Evolutionary conservation across 306 rosid species (phyloP).

Genomic region (Gillenia trifoliata): DNA sequence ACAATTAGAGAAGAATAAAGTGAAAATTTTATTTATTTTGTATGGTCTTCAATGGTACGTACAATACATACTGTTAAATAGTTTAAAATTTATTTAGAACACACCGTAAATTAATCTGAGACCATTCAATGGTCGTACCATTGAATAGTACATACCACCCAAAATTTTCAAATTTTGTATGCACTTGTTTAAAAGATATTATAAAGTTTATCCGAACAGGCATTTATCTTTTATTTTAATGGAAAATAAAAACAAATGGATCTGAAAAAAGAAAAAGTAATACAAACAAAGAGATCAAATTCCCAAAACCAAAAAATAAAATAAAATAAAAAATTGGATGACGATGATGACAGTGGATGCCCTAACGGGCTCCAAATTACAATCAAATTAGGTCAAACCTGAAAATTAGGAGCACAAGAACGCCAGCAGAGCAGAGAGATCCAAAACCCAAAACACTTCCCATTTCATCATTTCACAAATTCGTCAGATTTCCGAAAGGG

Average conservation of each 20-base stretch:
- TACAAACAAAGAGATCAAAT: not conserved
- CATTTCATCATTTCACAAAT: not conserved
- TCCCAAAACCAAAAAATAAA: not conserved
- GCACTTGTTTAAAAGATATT: no score
- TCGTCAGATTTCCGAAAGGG: not conserved
- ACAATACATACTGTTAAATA: no score
- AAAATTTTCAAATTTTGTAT: no score
- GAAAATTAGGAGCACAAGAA: not conserved
- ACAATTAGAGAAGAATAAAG: no score
- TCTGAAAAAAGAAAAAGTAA: not conserved
- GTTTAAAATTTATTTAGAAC: no score
- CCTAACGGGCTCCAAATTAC: slow-evolving; percentile 9
- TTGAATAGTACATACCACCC: no score
- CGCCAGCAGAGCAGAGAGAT: not conserved
- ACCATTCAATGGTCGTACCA: no score
- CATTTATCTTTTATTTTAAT: not conserved
- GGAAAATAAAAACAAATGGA: not conserved
- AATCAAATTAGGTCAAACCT: slow-evolving; percentile 13
- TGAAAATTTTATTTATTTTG: no score
- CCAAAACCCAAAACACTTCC: not conserved
- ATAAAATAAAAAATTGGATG: not conserved
- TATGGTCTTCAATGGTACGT: no score
- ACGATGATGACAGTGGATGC: not conserved
- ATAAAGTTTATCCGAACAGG: not conserved
- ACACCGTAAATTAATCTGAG: no score